Percentiles rank a stretch among this genome's conserved stretches.
Evolutionary conservation across 1,139 yeast genomes (phyloP).

Genomic region (Protomyces inouyei): DNA sequence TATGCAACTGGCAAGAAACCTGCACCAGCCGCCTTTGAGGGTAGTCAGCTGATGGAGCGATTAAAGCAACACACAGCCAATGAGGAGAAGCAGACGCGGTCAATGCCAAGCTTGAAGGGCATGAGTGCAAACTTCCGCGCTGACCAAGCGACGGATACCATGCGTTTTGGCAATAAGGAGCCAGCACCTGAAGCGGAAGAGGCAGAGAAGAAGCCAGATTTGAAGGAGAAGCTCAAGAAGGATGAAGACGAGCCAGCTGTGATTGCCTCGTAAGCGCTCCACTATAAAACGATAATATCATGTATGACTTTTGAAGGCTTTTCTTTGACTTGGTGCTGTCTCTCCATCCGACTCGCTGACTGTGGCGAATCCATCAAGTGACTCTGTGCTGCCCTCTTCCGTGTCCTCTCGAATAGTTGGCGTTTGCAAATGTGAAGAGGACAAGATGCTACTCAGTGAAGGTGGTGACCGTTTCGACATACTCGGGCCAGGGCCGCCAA

Average conservation of each 20-base stretch:
- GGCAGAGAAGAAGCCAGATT: conserved; percentile 7
- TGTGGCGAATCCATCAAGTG: background rate
- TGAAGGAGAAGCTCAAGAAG: conserved; percentile 24
- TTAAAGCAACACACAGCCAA: conserved; percentile 73
- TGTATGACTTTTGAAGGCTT: background rate
- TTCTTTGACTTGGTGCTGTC: background rate
- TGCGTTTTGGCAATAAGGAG: conserved; percentile 6
- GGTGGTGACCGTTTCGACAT: background rate
- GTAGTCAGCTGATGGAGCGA: conserved; percentile 57
- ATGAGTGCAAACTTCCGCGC: conserved; percentile 22
- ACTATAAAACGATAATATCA: background rate
- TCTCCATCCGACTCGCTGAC: background rate
- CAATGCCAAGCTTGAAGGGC: conserved; percentile 68
- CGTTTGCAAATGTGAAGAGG: background rate
- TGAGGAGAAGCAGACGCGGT: conserved; percentile 62
- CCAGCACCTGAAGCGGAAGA: conserved; percentile 2
- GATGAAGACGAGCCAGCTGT: conserved; percentile 17
- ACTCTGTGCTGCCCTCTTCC: background rate
- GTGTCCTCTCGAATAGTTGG: background rate
- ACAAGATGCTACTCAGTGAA: background rate
- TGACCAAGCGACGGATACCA: conserved; percentile 16
- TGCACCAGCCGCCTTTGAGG: conserved; percentile 74
- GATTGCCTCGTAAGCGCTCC: conserved; percentile 8
- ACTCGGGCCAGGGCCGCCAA: background rate
- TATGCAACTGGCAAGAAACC: conserved; percentile 82